Evolutionary conservation across 2,329 filamentous ascomycete species (phyloP), one percentile per base, ranked within the genome.

Genomic region (Microdochium bolleyi): DNA sequence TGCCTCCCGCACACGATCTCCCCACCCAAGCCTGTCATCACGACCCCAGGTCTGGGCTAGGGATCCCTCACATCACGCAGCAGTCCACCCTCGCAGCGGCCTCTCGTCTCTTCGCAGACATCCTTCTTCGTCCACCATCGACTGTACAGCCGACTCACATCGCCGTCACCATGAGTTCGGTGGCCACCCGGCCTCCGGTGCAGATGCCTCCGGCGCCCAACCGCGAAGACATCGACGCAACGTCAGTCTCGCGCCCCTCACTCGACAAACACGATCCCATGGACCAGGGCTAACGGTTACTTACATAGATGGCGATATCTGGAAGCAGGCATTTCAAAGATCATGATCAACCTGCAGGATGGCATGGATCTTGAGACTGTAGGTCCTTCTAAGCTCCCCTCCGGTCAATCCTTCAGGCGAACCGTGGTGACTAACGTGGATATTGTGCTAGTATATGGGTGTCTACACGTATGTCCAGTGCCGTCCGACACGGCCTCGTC

Each of bases 341-440:
- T 99, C 65, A 97, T 99, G 92, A 83, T 84, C 61, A 88, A 95
- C 65, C 79, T 97, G 25, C 88, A 92, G 64, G 87, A 90, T 59
- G 94, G 94, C 56, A 88, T 99, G 72, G 92, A 96, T 65, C 91
- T 97, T 85, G 83, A 87, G 62, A 92, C 89, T 61, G 85, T 88
- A 75, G 64, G 82, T 67, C 50, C 3, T 37, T 49, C 21, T 19
- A 21, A 3, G 41, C 10, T 19, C 7, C 9, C 9, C 21, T 13
- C 14, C 41, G 3, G 5, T 21, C 41, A 19, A 10, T 22, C 19
- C 19, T 24, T 46, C 3, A 4, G 16, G 13, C 14, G 4, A 48
- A 32, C 25, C 38, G n/a, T 34, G 3, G 55, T 61, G 30, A 62
- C 56, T 48, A 41, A 50, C n/a, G 8, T 14, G 14, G 16, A n/a